These are phyloP conservation scores for Fraxinus americana DNA, from an alignment of 257 asterid species.

Conservation along the genomic window DNA sequence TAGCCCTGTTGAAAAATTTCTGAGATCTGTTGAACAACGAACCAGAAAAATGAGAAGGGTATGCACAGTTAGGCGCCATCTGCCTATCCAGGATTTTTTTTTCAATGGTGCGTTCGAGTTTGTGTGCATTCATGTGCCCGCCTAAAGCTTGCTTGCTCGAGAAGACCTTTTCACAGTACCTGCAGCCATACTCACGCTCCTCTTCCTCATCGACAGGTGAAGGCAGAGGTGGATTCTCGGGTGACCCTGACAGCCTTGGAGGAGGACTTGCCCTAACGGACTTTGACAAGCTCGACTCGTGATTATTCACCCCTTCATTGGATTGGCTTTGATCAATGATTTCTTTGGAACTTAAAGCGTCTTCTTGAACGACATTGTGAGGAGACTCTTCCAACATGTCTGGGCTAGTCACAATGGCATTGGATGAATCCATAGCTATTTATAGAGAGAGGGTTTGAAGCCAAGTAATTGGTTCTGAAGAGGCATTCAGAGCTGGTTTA, in stretches of 20 bases:
- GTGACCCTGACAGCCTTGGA: too few species aligned
- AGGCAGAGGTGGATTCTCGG: not conserved
- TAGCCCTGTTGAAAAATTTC: not conserved
- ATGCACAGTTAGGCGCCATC: too few species aligned
- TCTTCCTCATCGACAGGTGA: not conserved
- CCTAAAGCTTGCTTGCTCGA: conserved; percentile 43
- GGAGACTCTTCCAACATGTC: conserved; percentile 1
- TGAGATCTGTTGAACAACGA: conserved; percentile 10
- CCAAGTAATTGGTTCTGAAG: not conserved
- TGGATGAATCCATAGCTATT: conserved; percentile 1
- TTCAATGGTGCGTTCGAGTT: conserved; percentile 28
- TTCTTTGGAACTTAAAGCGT: not conserved
- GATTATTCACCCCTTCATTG: too few species aligned
- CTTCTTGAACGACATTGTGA: not conserved
- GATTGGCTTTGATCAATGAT: too few species aligned
- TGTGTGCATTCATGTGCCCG: conserved; percentile 49
- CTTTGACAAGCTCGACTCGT: too few species aligned
- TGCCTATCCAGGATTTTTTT: conserved; percentile 6
- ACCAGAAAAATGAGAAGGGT: not conserved
- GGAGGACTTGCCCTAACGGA: too few species aligned
- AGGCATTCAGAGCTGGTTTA: not conserved
- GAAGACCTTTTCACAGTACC: conserved; percentile 35
- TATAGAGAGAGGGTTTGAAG: not conserved
- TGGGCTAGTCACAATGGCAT: not conserved
- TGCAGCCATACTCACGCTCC: conserved; percentile 26